These are phyloP conservation scores for Cutaneotrichosporon sp. DNA, from an alignment of 1,284 basidiomycete genomes.

Conservation along the genomic window DNA sequence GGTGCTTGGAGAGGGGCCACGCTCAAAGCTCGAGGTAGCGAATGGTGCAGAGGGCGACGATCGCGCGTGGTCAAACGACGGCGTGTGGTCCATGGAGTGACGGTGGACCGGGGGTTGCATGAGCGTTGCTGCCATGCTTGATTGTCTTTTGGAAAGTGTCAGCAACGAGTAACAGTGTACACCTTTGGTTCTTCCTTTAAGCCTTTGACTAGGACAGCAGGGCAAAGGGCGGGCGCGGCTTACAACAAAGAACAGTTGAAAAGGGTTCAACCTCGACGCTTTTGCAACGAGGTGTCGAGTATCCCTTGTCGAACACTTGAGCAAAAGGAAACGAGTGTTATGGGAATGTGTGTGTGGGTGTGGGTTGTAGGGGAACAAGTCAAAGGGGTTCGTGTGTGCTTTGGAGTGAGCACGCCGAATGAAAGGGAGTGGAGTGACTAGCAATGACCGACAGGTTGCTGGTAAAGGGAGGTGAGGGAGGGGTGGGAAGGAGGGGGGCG, in stretches of 20 bases:
- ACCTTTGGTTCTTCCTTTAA: too few relatives aligned
- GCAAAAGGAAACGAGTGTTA: slow-evolving; percentile 4
- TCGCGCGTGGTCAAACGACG: slow-evolving; percentile 45
- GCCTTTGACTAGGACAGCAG: background rate
- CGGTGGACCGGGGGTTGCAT: slow-evolving; percentile 42
- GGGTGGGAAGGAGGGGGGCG: too few relatives aligned
- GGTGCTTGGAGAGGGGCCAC: slow-evolving; percentile 29
- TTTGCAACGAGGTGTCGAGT: background rate
- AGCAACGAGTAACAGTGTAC: background rate
- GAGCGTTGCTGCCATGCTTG: slow-evolving; percentile 44
- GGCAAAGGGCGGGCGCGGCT: background rate
- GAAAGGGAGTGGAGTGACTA: background rate
- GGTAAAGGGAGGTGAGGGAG: background rate
- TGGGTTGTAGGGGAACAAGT: background rate
- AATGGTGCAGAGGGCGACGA: slow-evolving; percentile 33
- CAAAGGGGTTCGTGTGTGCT: background rate
- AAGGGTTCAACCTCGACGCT: background rate
- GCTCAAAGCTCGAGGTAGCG: slow-evolving; percentile 30
- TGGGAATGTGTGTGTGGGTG: background rate
- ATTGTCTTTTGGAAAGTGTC: slow-evolving; percentile 14
- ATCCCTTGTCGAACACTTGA: background rate
- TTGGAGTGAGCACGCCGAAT: background rate
- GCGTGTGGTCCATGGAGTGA: slow-evolving; percentile 46
- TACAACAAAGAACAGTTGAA: slow-evolving; percentile 9
- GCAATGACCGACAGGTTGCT: too few relatives aligned